Evolutionary conservation across 2,329 filamentous ascomycete genomes (phyloP).

Genomic region (Nectriaceae sp.): DNA sequence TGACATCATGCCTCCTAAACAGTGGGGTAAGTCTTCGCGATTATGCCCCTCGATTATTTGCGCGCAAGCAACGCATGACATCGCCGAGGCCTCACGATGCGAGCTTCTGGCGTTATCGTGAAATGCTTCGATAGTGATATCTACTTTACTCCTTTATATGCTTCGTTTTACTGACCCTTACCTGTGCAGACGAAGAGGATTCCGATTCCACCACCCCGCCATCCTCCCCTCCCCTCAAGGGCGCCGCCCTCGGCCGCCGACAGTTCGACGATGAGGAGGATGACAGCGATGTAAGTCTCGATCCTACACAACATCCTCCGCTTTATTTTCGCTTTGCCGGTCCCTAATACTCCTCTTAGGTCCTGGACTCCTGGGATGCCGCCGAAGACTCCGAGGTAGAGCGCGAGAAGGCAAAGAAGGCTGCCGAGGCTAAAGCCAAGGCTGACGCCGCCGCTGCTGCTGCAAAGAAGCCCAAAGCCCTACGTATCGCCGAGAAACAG

Average conservation of each 20-base stretch:
- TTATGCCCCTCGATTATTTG: background rate
- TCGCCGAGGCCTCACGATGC: background rate
- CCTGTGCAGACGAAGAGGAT: conserved; percentile 41
- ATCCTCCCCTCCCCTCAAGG: conserved; percentile 40
- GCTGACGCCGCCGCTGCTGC: conserved; percentile 85
- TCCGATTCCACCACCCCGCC: conserved; percentile 38
- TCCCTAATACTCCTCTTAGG: conserved; percentile 49
- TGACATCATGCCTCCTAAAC: conserved; percentile 46
- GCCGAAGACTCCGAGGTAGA: conserved; percentile 96
- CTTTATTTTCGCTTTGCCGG: background rate
- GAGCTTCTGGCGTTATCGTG: background rate
- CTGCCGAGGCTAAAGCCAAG: conserved; percentile 82
- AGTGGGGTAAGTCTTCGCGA: conserved; percentile 42
- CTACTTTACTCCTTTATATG: background rate
- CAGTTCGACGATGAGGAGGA: conserved; percentile 87
- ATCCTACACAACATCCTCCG: background rate
- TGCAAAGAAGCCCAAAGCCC: conserved; percentile 84
- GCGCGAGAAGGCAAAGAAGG: conserved; percentile 91
- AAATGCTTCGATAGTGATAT: background rate
- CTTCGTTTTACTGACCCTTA: conserved; percentile 22
- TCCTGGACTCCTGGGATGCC: conserved; percentile 95
- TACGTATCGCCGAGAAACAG: conserved; percentile 82
- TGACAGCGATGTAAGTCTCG: conserved; percentile 69
- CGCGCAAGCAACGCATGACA: background rate
- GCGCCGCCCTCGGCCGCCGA: conserved; percentile 44